Percentiles rank a stretch among this genome's conserved stretches.
Evolutionary conservation across 1,284 basidiomycete species (phyloP).

Genomic region (Gomphus bonarii): DNA sequence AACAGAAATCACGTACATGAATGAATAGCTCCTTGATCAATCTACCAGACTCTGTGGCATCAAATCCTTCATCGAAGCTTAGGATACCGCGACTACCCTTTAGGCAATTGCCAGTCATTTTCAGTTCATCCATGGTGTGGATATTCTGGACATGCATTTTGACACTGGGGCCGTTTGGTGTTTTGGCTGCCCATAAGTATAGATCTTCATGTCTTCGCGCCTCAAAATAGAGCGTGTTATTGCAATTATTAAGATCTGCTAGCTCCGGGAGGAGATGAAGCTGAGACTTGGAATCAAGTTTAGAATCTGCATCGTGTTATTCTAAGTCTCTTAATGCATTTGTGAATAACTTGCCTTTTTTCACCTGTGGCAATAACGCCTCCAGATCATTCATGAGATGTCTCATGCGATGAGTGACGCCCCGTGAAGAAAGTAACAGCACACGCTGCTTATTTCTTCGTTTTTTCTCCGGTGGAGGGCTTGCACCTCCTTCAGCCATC

Average conservation of each 20-base stretch:
- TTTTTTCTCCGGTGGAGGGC: conserved; percentile 32
- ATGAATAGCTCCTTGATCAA: conserved; percentile 94
- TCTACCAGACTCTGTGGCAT: conserved; percentile 80
- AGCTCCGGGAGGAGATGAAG: conserved; percentile 92
- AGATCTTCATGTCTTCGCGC: conserved; percentile 92
- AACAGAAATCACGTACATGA: conserved; percentile 58
- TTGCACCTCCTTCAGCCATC: conserved; percentile 20
- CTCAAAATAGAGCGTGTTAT: conserved; percentile 97
- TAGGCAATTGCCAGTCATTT: conserved; percentile 98
- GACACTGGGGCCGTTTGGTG: conserved; percentile 94
- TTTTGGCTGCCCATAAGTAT: conserved; percentile 95
- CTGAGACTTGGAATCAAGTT: conserved; percentile 95
- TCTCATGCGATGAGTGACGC: conserved; percentile 93
- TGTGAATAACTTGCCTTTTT: conserved; percentile 63
- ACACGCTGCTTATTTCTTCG: conserved; percentile 82
- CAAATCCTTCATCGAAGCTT: conserved; percentile 90
- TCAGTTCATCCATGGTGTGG: conserved; percentile 99
- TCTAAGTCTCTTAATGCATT: neutral
- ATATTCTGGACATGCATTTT: conserved; percentile 98
- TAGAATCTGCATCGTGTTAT: conserved; percentile 67
- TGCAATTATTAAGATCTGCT: conserved; percentile 96
- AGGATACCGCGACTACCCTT: conserved; percentile 91
- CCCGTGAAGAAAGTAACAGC: conserved; percentile 85
- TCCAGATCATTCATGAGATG: conserved; percentile 97
- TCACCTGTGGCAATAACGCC: conserved; percentile 85